Evolutionary conservation across 2,329 filamentous ascomycete species (phyloP), one percentile per base, ranked within the genome.

Genomic region (Ophiocordyceps unilateralis): DNA sequence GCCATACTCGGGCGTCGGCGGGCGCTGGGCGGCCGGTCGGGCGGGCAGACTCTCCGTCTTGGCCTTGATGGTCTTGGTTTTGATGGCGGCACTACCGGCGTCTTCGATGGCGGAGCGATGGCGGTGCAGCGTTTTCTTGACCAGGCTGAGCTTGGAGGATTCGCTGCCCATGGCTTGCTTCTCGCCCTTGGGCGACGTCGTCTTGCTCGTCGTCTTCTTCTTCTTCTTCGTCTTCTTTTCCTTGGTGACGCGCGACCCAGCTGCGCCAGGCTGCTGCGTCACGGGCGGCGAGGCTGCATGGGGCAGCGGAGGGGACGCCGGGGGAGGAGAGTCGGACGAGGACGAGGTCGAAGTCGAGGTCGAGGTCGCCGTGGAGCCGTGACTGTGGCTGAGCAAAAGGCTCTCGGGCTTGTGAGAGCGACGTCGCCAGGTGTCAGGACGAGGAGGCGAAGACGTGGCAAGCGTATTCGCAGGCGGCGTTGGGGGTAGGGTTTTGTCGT

Each of bases 391-490:
- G 43, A 75, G 58, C 46, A 68, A 68, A 41, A 75, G 63, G 44
- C 67, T 63, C 9, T 72, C 67, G 43, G 60, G 61, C 52, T 68
- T 74, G 22, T 65, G 56, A 14, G 69, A 71, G 39, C 72, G 65
- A 42, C 72, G 63, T 44, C 65, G 63, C 70, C 70, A 74, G 39
- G 65, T 53, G 40, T 65, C 56, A 38, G 55, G 51, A 24, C 56
- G 53, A 23, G 52, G 51, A 21, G 58, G 17, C 14, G 37, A 50
- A 15, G 58, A 57, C 7, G 53, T 46, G 19, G 53, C 47, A 15
- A 51, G 49, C 14, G 52, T 44, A 37, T 51, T 43, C 39, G 46
- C 41, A 10, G 38, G 28, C 38, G 39, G 26, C 12, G 45, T 20
- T 47, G 41, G 23, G 9, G 42, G 28, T 5, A n/a, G 30, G 7